Evolutionary conservation across 2,329 filamentous ascomycete genomes (phyloP).

Genomic region (Lecanoromycetidae sp.): DNA sequence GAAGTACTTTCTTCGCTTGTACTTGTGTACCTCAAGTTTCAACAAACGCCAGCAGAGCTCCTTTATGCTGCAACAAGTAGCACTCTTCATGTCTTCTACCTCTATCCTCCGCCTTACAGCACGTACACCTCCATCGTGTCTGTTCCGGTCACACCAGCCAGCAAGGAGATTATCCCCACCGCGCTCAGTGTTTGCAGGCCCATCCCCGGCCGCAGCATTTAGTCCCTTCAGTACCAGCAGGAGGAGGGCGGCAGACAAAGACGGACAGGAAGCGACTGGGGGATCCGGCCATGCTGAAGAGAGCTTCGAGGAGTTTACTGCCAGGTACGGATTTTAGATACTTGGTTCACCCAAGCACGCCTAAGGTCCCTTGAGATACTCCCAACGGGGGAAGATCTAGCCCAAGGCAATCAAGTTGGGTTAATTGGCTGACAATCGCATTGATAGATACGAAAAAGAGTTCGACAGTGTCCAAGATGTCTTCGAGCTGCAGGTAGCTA

Average conservation of each 20-base stretch:
- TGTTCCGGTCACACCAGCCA: slow-evolving; percentile 50
- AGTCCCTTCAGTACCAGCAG: slow-evolving; percentile 46
- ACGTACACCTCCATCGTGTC: slow-evolving; percentile 45
- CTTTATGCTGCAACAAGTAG: not conserved
- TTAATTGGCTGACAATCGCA: slow-evolving; percentile 5
- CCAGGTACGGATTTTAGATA: slow-evolving; percentile 62
- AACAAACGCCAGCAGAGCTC: not conserved
- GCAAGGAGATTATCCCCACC: slow-evolving; percentile 42
- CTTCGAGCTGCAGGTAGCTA: slow-evolving; percentile 96
- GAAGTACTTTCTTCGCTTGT: slow-evolving; percentile 2
- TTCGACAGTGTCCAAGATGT: slow-evolving; percentile 96
- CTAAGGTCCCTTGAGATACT: not conserved
- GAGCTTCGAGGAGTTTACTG: slow-evolving; percentile 97
- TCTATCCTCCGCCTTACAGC: slow-evolving; percentile 59
- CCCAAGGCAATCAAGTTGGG: not conserved
- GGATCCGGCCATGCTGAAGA: slow-evolving; percentile 61
- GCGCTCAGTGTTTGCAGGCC: slow-evolving; percentile 35
- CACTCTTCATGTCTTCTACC: slow-evolving; percentile 50
- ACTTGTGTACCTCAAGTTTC: not conserved
- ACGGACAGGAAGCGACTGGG: slow-evolving; percentile 20
- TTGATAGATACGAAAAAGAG: slow-evolving; percentile 90
- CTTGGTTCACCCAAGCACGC: no score
- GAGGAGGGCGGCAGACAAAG: slow-evolving; percentile 5
- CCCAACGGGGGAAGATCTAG: not conserved
- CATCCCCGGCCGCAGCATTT: slow-evolving; percentile 11